A percentile compares a stretch with the other conserved stretches of the same genome.
phyloP scores from a whole-genome alignment of 768 basidiomycete genomes.

The Thelephora ganbajun region DNA sequence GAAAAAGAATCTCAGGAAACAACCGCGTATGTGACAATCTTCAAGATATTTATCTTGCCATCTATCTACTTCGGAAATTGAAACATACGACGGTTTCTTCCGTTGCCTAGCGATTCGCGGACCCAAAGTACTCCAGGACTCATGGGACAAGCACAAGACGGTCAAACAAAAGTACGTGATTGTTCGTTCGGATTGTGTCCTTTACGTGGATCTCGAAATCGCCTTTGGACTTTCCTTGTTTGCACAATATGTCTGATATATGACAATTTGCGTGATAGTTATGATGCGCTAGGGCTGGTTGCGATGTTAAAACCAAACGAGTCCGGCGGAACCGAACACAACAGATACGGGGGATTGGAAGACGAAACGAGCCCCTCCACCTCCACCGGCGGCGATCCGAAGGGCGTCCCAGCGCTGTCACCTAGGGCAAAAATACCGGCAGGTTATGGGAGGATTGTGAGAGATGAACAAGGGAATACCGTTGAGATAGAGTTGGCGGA shows the following conservation, averaged over 20 bases:
- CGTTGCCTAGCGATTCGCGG: conserved; percentile 52
- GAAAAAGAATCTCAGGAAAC: conserved; percentile 67
- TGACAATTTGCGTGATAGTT: conserved; percentile 28
- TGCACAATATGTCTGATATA: conserved; percentile 1
- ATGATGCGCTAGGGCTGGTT: conserved; percentile 62
- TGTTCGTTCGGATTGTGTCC: neutral
- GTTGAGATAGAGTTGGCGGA: conserved; percentile 53
- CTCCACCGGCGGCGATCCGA: conserved; percentile 4
- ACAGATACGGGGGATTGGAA: conserved; percentile 5
- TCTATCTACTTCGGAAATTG: neutral
- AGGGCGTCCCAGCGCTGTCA: neutral
- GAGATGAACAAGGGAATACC: conserved; percentile 68
- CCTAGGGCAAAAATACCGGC: conserved; percentile 25
- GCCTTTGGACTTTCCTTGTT: too few relatives aligned
- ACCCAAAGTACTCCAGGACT: conserved; percentile 66
- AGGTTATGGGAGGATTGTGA: conserved; percentile 70
- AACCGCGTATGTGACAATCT: conserved; percentile 38
- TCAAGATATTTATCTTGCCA: conserved; percentile 3
- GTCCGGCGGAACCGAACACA: conserved; percentile 54
- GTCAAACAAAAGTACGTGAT: conserved; percentile 77
- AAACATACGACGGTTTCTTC: neutral
- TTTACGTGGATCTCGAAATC: too few relatives aligned
- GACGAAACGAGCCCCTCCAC: conserved; percentile 9
- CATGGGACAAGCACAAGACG: conserved; percentile 82
- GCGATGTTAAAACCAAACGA: conserved; percentile 52